Evolutionary conservation across 805 yeast species (phyloP).

Genomic region (Spathaspora arborariae): DNA sequence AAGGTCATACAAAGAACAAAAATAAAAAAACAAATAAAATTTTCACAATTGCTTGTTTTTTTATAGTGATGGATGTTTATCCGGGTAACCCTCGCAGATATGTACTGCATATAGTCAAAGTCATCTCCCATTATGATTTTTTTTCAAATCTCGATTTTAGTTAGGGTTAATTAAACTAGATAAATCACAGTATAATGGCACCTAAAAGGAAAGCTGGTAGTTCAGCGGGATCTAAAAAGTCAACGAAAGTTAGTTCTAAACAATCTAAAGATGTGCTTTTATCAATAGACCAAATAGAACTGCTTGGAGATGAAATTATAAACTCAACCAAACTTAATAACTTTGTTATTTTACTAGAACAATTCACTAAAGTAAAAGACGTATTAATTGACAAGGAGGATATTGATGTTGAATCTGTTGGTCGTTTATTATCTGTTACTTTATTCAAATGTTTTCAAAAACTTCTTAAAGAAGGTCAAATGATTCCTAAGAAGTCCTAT

Average conservation of each 20-base stretch:
- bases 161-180: neutral
- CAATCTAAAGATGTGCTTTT: conserved; percentile 7
- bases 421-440: conserved; percentile 39
- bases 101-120: neutral
- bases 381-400: conserved; percentile 16
- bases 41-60: conserved; percentile 1
- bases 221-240: neutral
- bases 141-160: neutral
- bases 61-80: neutral
- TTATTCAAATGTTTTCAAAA: conserved; percentile 47
- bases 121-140: neutral
- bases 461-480: conserved; percentile 39
- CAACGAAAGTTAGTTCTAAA: conserved; percentile 5
- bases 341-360: conserved; percentile 44
- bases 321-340: conserved; percentile 51
- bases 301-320: conserved; percentile 25
- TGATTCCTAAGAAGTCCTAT: conserved; percentile 29
- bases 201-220: conserved; percentile 19
- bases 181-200: conserved; percentile 13
- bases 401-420: conserved; percentile 23
- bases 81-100: conserved; percentile 7
- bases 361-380: conserved; percentile 23
- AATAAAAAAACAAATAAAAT: conserved; percentile 5
- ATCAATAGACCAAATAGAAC: conserved; percentile 18
- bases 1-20: conserved; percentile 49